Base-by-base conservation (phyloP, 176 grass and related monocot genomes). In the Secale cereale region DNA sequence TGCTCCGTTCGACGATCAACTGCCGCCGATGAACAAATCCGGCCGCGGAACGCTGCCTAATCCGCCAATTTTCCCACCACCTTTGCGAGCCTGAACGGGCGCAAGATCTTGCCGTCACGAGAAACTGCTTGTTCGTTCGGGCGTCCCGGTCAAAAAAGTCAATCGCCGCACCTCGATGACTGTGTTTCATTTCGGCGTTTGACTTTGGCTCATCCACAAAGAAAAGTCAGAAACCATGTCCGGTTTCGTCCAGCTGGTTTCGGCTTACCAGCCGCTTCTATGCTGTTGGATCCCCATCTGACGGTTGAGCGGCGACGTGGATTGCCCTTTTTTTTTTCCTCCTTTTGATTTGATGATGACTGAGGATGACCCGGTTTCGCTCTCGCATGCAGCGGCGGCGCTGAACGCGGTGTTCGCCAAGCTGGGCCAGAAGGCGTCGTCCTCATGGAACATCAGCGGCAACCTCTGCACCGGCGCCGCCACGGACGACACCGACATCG, bases 391-490 rank as follows among this genome's bases (percentile, higher is more conserved):
- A 98, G 95, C 89, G 78, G 83, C 77, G 66, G 95, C 95, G 31
- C 10, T 98, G 83, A 95, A 95, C 59, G 73, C 83, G 17, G 87
- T 98, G 23, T 75, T 95, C 59, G 91, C 50, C 32, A 83, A 88
- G 67, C 92, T 92, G 36, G 77, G 80, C 14, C 33, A 32, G 81
- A 73, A 12, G 65, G 88, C 90, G 72, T 33, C 79, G 12, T 7
- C 92, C 17, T 28, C 79, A 28, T 98, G 95, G 95, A 98, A 93
- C 89, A 90, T 93, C 87, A 98, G 87, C 85, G 93, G 95, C 57
- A 80, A 98, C 63, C 95, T 89, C 20, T 98, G 95, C 88, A 98
- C 82, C 77, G 95, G 95, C 80, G 28, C 56, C 23, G 93, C 95
- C 59, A 87, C 87, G 31, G 92, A 95, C 77, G 20, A 3, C n/a